A percentile compares a stretch with the other conserved stretches of the same genome.
phyloP scores from a whole-genome alignment of 768 basidiomycete species.

The Leccinum boreale region DNA sequence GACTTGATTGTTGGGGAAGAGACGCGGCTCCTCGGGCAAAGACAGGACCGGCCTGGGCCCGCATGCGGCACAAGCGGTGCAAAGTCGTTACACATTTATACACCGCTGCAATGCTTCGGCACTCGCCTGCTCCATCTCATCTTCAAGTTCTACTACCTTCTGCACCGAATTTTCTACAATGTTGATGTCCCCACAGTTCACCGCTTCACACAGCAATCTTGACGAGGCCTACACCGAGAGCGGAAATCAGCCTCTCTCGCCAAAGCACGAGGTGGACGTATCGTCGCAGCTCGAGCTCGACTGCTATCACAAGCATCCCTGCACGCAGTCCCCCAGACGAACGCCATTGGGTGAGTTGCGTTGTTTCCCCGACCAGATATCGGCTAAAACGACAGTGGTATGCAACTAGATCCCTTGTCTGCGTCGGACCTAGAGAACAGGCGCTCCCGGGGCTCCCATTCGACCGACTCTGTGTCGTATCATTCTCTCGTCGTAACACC shows the following conservation, averaged over 20 bases:
- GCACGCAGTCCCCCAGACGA: constrained; percentile 10
- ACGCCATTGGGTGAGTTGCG: constrained; percentile 26
- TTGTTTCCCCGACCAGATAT: neutral
- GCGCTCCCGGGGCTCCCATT: constrained; percentile 1
- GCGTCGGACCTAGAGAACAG: constrained; percentile 20
- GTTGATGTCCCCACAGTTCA: constrained; percentile 20
- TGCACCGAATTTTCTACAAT: constrained; percentile 5
- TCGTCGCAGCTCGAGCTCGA: constrained; percentile 15
- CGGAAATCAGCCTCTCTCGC: constrained; percentile 12
- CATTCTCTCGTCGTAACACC: constrained; percentile 6
- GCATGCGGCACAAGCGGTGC: constrained; percentile 27
- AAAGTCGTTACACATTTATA: constrained; percentile 26
- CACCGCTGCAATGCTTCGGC: constrained; percentile 3
- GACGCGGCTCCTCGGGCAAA: constrained; percentile 3
- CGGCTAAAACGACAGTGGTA: constrained; percentile 2
- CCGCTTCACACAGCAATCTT: neutral
- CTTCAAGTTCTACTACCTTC: constrained; percentile 4
- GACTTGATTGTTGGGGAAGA: neutral
- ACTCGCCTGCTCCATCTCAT: constrained; percentile 12
- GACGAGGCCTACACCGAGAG: constrained; percentile 7
- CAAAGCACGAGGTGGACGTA: constrained; percentile 20
- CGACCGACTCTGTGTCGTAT: constrained; percentile 5
- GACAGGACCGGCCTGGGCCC: constrained; percentile 7
- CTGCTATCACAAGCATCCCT: constrained; percentile 17
- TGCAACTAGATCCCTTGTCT: constrained; percentile 27